Conservation (phyloP, 192 early-diverging fungal species). For the Coemansia sp. region DNA sequence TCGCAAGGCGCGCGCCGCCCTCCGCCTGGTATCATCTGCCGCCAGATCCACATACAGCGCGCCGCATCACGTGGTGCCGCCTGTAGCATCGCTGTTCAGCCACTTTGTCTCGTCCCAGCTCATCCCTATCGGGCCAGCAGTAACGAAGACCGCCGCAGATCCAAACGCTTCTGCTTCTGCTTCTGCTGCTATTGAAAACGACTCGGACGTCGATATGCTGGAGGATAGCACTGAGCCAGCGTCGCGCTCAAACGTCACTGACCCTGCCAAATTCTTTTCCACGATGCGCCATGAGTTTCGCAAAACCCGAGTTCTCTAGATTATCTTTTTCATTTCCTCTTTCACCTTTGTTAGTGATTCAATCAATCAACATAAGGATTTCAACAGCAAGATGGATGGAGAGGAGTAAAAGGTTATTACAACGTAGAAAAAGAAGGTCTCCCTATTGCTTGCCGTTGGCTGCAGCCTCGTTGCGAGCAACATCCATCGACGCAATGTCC, state of each 20-base stretch:
- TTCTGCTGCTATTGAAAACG: not conserved
- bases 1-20: conserved; percentile 25
- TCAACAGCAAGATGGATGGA: too few relatives aligned
- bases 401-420: too few relatives aligned
- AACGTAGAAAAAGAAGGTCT: not conserved
- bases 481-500: conserved; percentile 12
- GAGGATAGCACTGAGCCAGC: not conserved
- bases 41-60: conserved; percentile 53
- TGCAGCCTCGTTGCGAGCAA: conserved; percentile 7
- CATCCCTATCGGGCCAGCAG: not conserved
- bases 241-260: not conserved
- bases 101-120: conserved; percentile 52
- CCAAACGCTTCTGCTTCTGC: not conserved
- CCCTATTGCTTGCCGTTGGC: conserved; percentile 12
- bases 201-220: conserved; percentile 9
- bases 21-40: conserved; percentile 51
- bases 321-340: too few relatives aligned
- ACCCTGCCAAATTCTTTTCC: conserved; percentile 8
- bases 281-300: conserved; percentile 10
- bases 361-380: not conserved
- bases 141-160: not conserved
- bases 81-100: conserved; percentile 51
- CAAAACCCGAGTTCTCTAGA: too few relatives aligned
- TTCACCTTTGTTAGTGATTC: not conserved
- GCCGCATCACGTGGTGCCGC: conserved; percentile 60